Percentiles rank a stretch among this genome's conserved stretches.
Conservation (phyloP, 2,329 filamentous ascomycete species). For the Keithomyces neogunnii region DNA sequence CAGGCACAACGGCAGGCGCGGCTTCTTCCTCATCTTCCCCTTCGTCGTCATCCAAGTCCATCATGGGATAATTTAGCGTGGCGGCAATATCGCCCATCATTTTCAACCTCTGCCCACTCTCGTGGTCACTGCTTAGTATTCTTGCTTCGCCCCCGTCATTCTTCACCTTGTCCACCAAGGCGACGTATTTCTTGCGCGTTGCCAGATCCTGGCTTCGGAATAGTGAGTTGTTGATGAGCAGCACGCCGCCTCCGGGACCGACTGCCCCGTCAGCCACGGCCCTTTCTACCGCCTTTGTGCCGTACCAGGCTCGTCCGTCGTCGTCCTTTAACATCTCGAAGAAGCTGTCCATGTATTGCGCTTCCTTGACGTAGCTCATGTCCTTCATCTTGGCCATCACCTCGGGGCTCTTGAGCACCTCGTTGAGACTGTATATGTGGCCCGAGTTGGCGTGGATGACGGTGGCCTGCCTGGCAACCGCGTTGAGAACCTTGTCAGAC, state of each 20-base stretch:
- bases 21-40: conserved; percentile 28
- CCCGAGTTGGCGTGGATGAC: conserved; percentile 81
- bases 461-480: conserved; percentile 52
- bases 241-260: conserved; percentile 71
- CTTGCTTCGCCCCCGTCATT: conserved; percentile 79
- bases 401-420: conserved; percentile 74
- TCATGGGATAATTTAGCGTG: conserved; percentile 80
- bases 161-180: conserved; percentile 79
- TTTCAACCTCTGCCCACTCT: conserved; percentile 80
- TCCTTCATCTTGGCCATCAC: conserved; percentile 72
- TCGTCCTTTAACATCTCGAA: conserved; percentile 70
- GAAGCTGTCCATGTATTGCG: conserved; percentile 76
- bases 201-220: conserved; percentile 77
- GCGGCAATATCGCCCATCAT: conserved; percentile 82
- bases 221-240: conserved; percentile 79
- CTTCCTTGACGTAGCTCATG: conserved; percentile 82
- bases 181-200: conserved; percentile 72
- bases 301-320: conserved; percentile 87
- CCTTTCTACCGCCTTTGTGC: conserved; percentile 68
- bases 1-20: conserved; percentile 4
- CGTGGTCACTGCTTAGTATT: conserved; percentile 87
- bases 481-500: conserved; percentile 60
- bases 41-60: conserved; percentile 68
- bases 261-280: conserved; percentile 85
- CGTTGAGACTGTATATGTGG: conserved; percentile 78